Evolutionary conservation across 164 flowering plant species (phyloP).

Genomic region (Litsea cubeba): DNA sequence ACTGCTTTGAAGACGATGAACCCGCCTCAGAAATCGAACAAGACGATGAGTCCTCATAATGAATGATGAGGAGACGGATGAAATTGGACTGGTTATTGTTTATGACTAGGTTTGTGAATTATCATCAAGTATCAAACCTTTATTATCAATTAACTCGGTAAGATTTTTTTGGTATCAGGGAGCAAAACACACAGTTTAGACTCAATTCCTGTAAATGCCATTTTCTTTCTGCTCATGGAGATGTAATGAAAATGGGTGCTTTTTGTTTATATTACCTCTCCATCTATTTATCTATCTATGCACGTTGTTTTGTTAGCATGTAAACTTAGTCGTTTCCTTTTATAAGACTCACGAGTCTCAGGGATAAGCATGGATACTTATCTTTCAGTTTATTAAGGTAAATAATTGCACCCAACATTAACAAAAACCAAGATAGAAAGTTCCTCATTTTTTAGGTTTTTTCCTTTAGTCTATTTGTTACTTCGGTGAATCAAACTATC

Average conservation of each 20-base stretch:
- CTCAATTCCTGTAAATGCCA: not conserved
- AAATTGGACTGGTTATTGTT: not conserved
- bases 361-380: too few relatives aligned
- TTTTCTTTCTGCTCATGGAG: not conserved
- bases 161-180: not conserved
- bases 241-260: not conserved
- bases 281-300: too few relatives aligned
- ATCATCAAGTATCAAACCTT: not conserved
- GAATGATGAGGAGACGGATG: not conserved
- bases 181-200: not conserved
- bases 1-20: constrained; percentile 55
- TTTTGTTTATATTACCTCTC: not conserved
- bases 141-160: not conserved
- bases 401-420: not conserved
- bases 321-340: too few relatives aligned
- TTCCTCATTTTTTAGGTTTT: not conserved
- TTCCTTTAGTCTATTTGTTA: not conserved
- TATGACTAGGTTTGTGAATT: not conserved
- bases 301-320: too few relatives aligned
- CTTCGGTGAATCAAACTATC: not conserved
- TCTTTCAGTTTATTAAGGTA: too few relatives aligned
- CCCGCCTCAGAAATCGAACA: constrained; percentile 79
- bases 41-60: constrained; percentile 48
- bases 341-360: too few relatives aligned
- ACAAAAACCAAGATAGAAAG: not conserved